phyloP scores from a whole-genome alignment of 768 basidiomycete genomes.

The Naematelia encephala region DNA sequence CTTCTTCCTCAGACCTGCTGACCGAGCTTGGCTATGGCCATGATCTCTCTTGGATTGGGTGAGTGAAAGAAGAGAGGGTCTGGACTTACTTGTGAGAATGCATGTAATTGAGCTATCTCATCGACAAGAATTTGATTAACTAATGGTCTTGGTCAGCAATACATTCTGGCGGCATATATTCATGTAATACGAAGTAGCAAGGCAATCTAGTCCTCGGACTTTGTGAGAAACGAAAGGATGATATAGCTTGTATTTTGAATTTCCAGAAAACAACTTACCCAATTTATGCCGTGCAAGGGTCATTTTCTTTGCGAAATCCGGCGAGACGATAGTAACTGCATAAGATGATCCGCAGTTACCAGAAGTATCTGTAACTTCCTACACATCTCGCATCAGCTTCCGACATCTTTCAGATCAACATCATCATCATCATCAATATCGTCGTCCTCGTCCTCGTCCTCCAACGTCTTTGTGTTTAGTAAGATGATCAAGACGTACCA shows the following conservation, averaged over 20 bases:
- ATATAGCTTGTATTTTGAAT: background rate
- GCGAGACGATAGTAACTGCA: constrained; percentile 45
- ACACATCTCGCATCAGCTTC: constrained; percentile 1
- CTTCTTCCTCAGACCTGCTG: too few species aligned
- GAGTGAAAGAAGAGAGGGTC: background rate
- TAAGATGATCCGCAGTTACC: constrained; percentile 49
- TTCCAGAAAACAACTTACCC: constrained; percentile 26
- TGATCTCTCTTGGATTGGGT: too few species aligned
- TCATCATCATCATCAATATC: too few species aligned
- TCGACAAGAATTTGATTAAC: constrained; percentile 45
- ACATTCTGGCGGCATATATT: constrained; percentile 1
- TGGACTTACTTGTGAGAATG: constrained; percentile 45
- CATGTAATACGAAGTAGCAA: too few species aligned
- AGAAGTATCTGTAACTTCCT: constrained; percentile 49
- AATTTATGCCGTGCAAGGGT: constrained; percentile 48
- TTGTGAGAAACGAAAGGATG: background rate
- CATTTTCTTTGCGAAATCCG: constrained; percentile 45
- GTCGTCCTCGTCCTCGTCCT: too few species aligned
- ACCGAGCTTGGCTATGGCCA: too few species aligned
- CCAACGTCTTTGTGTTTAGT: too few species aligned
- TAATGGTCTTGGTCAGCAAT: constrained; percentile 15
- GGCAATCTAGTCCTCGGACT: too few species aligned
- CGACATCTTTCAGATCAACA: constrained; percentile 21
- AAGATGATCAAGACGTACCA: constrained; percentile 22
- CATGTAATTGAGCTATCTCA: constrained; percentile 45